Percentiles rank a stretch among this genome's conserved stretches.
Evolutionary conservation across 2,329 filamentous ascomycete species (phyloP).

Genomic region (Aspergillaceae sp.): DNA sequence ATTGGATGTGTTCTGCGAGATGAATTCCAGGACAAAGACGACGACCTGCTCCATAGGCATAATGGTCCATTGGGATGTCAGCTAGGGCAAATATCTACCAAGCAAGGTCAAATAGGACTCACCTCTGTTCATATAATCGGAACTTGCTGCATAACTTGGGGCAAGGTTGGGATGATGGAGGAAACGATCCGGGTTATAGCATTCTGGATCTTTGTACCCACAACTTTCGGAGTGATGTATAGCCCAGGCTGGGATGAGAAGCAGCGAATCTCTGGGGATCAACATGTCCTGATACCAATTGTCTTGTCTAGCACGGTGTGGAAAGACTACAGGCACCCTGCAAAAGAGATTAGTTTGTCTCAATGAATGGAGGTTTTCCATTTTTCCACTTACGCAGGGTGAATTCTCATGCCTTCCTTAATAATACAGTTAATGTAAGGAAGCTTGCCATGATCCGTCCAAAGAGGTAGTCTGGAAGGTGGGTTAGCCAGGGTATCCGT

Average conservation of each 20-base stretch:
- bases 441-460: constrained; percentile 19
- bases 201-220: background rate
- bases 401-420: constrained; percentile 29
- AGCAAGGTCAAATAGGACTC: background rate
- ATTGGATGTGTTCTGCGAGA: constrained; percentile 18
- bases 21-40: constrained; percentile 25
- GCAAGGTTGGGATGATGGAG: constrained; percentile 1
- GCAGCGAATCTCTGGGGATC: constrained; percentile 17
- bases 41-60: constrained; percentile 16
- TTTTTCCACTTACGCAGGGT: constrained; percentile 14
- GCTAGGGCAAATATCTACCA: background rate
- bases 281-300: constrained; percentile 16
- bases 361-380: constrained; percentile 1
- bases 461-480: constrained; percentile 1
- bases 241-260: constrained; percentile 19
- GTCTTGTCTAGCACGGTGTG: constrained; percentile 6
- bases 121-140: constrained; percentile 1
- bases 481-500: background rate
- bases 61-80: constrained; percentile 9
- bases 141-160: constrained; percentile 1
- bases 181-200: constrained; percentile 1
- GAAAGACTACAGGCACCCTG: constrained; percentile 6
- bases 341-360: constrained; percentile 1
- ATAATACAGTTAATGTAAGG: constrained; percentile 23
- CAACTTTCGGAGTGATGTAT: constrained; percentile 10